Base-by-base conservation (phyloP, 345 rosid genomes). In the Hibiscus syriacus region DNA sequence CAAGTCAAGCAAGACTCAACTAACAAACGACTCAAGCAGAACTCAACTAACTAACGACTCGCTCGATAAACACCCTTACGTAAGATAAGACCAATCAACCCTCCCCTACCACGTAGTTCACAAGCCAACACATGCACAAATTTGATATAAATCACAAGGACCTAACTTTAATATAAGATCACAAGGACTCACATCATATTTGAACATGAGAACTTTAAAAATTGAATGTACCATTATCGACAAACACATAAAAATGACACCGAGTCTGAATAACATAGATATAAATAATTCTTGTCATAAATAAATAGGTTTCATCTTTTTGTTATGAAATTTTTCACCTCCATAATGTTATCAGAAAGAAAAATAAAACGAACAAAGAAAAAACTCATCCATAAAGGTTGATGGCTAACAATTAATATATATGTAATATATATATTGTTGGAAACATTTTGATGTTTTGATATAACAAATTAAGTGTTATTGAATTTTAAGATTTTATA, bases 361-460 rank as follows among this genome's bases (percentile, higher is more conserved):
- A 32, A 74, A 71, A 68, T 30, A 52, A 76, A 52, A 72, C 62
- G n/a, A n/a, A n/a, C n/a, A 64, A 69, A 56, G 55, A 63, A 45
- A 66, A n/a, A 45, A 45, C 32, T 52, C 67, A 58, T 38, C 69
- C 16, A 60, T 59, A 53, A 50, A 55, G 70, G 61, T 36, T 41
- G 80, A 62, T 64, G 76, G 76, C 72, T 70, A 66, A 76, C 71
- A 70, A 67, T 55, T 22, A 9, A 46, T 57, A 66, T 48, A 46
- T 46, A 14, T 4, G 20, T 2, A 13, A 45, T 50, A 50, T 19
- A n/a, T n/a, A n/a, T n/a, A n/a, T n/a, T n/a, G n/a, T n/a, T n/a
- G n/a, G n/a, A n/a, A n/a, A n/a, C n/a, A n/a, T n/a, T n/a, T n/a
- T n/a, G n/a, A n/a, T n/a, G n/a, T n/a, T n/a, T n/a, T n/a, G n/a